Conservation (phyloP, 2,329 filamentous ascomycete genomes). For the Hysterium pulicare region DNA sequence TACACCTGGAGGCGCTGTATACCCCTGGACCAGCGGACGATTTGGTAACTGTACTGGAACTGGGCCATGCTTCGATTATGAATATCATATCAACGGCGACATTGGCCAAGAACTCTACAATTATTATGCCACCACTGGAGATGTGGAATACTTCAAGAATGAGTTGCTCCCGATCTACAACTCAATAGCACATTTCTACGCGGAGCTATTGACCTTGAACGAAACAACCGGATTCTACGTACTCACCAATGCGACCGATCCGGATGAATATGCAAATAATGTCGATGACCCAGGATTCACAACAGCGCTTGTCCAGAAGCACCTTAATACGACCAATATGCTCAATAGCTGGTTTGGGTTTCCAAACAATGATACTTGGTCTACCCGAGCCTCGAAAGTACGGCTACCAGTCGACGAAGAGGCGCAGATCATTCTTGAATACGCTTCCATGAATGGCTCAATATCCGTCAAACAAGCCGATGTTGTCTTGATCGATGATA, state of each 20-base stretch:
- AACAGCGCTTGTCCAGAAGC: slow-evolving; percentile 58
- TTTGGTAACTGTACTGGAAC: slow-evolving; percentile 65
- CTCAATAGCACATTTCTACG: slow-evolving; percentile 60
- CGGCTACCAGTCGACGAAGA: slow-evolving; percentile 51
- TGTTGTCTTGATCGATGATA: slow-evolving; percentile 64
- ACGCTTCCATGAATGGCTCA: slow-evolving; percentile 63
- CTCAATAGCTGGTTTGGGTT: slow-evolving; percentile 57
- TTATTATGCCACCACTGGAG: slow-evolving; percentile 59
- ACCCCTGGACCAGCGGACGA: slow-evolving; percentile 65
- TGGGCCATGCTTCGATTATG: slow-evolving; percentile 65
- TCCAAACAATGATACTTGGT: slow-evolving; percentile 56
- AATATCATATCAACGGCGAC: slow-evolving; percentile 70
- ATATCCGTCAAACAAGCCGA: slow-evolving; percentile 69
- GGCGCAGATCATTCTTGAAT: slow-evolving; percentile 62
- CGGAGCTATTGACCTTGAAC: slow-evolving; percentile 59
- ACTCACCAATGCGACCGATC: slow-evolving; percentile 63
- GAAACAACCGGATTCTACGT: slow-evolving; percentile 34
- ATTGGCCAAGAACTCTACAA: slow-evolving; percentile 62
- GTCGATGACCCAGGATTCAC: slow-evolving; percentile 68
- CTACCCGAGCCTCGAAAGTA: slow-evolving; percentile 55
- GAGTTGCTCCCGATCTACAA: slow-evolving; percentile 62
- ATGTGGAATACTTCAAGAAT: slow-evolving; percentile 53
- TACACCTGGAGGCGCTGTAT: slow-evolving; percentile 57
- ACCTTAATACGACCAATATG: slow-evolving; percentile 54
- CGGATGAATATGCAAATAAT: slow-evolving; percentile 67